Base-by-base conservation (phyloP, 2,329 filamentous ascomycete species). In the Capronia coronata region DNA sequence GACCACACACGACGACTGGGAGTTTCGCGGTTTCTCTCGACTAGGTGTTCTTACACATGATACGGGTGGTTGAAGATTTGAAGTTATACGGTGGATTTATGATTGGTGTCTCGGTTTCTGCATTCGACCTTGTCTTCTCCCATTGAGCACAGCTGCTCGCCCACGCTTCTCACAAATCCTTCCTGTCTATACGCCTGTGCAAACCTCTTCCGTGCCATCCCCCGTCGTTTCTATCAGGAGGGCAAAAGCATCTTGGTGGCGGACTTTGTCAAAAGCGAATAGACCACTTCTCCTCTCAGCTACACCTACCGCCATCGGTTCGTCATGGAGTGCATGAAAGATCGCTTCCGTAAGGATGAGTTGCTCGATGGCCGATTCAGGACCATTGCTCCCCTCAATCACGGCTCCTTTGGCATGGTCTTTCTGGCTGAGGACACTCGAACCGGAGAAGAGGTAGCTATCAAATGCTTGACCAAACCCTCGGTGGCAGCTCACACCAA, bases 381-480 rank as follows among this genome's bases (percentile, higher is more conserved):
- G 71, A 94, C 90, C 49, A 78, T 96, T 64, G 87, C 90, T 60
- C 90, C 93, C 50, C 85, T 98, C 73, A 98, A 98, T 67, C 89
- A 96, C 78, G 93, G 93, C 62, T 97, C 93, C 48, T 98, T 97
- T 65, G 93, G 93, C 66, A 94, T 97, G 87, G 93, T 98, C 63
- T 96, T 96, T 71, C 83, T 89, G 71, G 93, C 91, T 52, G 84
- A 78, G 67, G 89, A 98, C 67, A 75, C 83, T 58, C 67, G 76
- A 57, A 94, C 86, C 53, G 80, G 83, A 61, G 76, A 93, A 52
- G 78, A 81, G 52, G 93, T 98, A 61, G 93, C 93, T 55, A 86
- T 98, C 78, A 98, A 98, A 74, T 96, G 91, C 69, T 74, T 97
- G 68, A 89, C 88, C 64, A 98, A 97, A 77, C 78, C 80, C 61